Evolutionary conservation across 2,329 filamentous ascomycete species (phyloP), one percentile per base, ranked within the genome.

Genomic region (Aaosphaeria arxii): DNA sequence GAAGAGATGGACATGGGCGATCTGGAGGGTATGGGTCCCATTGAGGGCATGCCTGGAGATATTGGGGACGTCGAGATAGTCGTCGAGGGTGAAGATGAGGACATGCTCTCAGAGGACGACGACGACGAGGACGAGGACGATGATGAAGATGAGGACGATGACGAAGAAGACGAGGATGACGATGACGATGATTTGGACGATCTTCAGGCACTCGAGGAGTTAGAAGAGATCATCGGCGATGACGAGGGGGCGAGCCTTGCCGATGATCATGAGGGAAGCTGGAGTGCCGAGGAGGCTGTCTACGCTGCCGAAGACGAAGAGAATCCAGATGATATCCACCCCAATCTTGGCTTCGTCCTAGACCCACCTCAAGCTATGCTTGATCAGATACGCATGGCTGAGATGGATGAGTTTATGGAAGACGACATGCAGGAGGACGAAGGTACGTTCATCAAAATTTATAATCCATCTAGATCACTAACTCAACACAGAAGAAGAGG

Each of bases 41-140:
- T 43, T 11, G 41, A 43, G 29, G 41, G 41, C 17, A 3, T 43
- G 30, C 41, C 41, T 30, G 41, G 41, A 11, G 41, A 43, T 24
- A 7, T 24, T 9, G 78, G 84, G 70, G 85, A 89, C 35, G 88
- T 96, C 44, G 91, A 96, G 74, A 88, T 97, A 57, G 89, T 95
- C 52, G 88, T 96, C 29, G 84, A 86, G 32, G 83, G 84, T 7
- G 83, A 83, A 31, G 79, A 77, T 2, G 77, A 82, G 3, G 82
- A 83, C 6, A 77, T 81, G 46, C 77, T 79, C 6, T 74, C 78
- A 13, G 79, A 78, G 30, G 80, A 82, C 32, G 71, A 78, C 29
- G 64, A 68, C 30, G 77, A 79, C 42, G 77, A 77, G 30, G 74
- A 80, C n/a, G 77, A 77, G 33, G 79, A 81, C 2, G 77, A 79